Base-by-base conservation (phyloP, 2,329 filamentous ascomycete genomes). In the Penicillium verrucosum region DNA sequence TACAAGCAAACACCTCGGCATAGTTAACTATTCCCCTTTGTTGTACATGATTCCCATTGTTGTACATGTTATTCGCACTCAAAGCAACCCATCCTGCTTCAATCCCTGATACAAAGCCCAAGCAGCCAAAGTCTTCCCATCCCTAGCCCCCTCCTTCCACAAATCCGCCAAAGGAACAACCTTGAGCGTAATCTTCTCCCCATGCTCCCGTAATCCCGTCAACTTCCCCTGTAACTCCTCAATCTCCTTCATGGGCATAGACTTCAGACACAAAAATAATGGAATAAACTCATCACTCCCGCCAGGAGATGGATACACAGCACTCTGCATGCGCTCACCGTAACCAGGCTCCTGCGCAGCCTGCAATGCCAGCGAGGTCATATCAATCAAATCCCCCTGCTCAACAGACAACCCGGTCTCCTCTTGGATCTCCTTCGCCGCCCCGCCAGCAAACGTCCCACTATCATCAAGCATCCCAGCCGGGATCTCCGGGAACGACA, bases 241-340 rank as follows among this genome's bases (percentile, higher is more conserved):
- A 60, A 86, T 77, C 32, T 82, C 73, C 5, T 68, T 64, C 34
- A 77, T 69, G 1, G 77, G 69, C 57, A 85, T 73, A 4, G 78
- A 68, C 64, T 84, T 84, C 65, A 83, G 78, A 59, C 78, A 82
- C 32, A 85, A 63, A 57, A 85, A 82, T 6, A 85, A 64, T 0
- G 82, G 81, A 27, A 85, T 80, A 61, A 82, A 85, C 59, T 86
- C 83, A 65, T 86, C 83, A 56, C 80, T 81, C 2, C 80, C 83
- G 2, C 83, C 83, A 0, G 80, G 73, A 12, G 77, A 80, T 0
- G 82, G 80, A 63, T 85, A 85, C 45, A 83, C 73, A 0, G 75
- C 81, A 48, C 76, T 70, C 57, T 81, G 79, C 10, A 84, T 60
- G 1, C 65, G 61, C 63, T 80, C 72, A 0, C 67, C 66, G 4